Percentiles rank a stretch among this genome's conserved stretches.
phyloP scores from a whole-genome alignment of 352 stramenopile species.

The Stramenopiles sp. region DNA sequence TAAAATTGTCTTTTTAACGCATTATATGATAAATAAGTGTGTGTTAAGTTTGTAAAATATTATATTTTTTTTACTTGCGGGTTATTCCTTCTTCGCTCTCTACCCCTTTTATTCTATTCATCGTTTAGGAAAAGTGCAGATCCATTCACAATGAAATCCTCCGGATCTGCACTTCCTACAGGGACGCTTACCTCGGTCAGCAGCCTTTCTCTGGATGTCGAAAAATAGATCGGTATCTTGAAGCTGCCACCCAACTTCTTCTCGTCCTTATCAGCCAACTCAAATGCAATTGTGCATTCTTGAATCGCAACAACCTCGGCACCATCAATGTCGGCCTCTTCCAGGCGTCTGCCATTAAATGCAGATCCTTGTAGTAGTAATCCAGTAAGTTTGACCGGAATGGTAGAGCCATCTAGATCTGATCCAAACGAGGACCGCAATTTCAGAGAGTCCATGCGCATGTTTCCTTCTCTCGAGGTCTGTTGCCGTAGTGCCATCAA shows the following conservation, averaged over 20 bases:
- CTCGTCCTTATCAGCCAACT: slow-evolving; percentile 40
- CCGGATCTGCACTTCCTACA: slow-evolving; percentile 41
- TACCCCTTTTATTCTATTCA: too few relatives aligned
- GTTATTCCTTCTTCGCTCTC: too few relatives aligned
- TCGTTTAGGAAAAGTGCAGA: slow-evolving; percentile 47
- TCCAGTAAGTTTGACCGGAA: slow-evolving; percentile 33
- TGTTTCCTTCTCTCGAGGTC: slow-evolving; percentile 48
- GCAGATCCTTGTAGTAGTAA: slow-evolving; percentile 59
- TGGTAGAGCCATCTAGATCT: slow-evolving; percentile 32
- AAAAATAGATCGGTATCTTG: slow-evolving; percentile 52
- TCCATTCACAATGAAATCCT: slow-evolving; percentile 49
- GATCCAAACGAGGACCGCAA: slow-evolving; percentile 60
- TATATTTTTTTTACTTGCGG: too few relatives aligned
- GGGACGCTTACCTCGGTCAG: slow-evolving; percentile 54
- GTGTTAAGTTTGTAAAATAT: too few relatives aligned
- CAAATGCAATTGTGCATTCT: slow-evolving; percentile 52
- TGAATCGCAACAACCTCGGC: slow-evolving; percentile 53
- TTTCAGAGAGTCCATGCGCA: slow-evolving; percentile 68
- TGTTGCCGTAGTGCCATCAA: slow-evolving; percentile 76
- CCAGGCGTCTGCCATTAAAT: slow-evolving; percentile 47
- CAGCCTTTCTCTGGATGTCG: slow-evolving; percentile 43
- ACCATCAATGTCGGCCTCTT: slow-evolving; percentile 50
- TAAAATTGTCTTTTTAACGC: too few relatives aligned
- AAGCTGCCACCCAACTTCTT: slow-evolving; percentile 49
- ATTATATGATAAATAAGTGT: too few relatives aligned